Conservation (phyloP, 2,329 filamentous ascomycete species). For the Lasiodiplodia gonubiensis region DNA sequence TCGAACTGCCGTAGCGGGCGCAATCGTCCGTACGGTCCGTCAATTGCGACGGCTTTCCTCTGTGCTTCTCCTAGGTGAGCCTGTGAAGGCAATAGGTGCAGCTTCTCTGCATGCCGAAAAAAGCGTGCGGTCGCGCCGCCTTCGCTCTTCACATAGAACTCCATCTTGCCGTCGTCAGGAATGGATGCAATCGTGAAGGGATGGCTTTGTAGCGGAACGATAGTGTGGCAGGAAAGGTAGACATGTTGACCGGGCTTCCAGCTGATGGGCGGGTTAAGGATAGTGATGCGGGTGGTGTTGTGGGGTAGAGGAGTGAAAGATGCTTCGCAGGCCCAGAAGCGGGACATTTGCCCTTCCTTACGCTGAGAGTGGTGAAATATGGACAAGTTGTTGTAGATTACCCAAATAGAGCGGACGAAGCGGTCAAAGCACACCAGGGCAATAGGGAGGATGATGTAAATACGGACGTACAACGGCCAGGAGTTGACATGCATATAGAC, state of each 20-base stretch:
- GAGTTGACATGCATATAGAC: conserved; percentile 63
- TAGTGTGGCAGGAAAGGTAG: conserved; percentile 63
- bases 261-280: conserved; percentile 59
- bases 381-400: conserved; percentile 49
- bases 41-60: conserved; percentile 53
- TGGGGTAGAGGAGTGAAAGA: conserved; percentile 56
- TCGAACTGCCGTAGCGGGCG: conserved; percentile 65
- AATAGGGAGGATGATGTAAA: conserved; percentile 71
- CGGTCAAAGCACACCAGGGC: conserved; percentile 68
- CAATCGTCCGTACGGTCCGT: conserved; percentile 60
- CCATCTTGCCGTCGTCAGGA: conserved; percentile 60
- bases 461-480: conserved; percentile 59
- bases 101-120: conserved; percentile 57
- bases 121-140: conserved; percentile 59
- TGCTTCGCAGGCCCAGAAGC: conserved; percentile 46
- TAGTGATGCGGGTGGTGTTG: conserved; percentile 62
- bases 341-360: conserved; percentile 36
- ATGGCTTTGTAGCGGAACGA: conserved; percentile 66
- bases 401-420: conserved; percentile 51
- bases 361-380: conserved; percentile 47
- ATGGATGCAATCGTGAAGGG: conserved; percentile 68
- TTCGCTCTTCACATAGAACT: conserved; percentile 62
- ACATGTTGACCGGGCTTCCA: conserved; percentile 70
- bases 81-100: conserved; percentile 12
- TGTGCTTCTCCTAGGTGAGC: conserved; percentile 33